phyloP scores from a whole-genome alignment of 2,329 filamentous ascomycete species.

The Epichloe elymi region DNA sequence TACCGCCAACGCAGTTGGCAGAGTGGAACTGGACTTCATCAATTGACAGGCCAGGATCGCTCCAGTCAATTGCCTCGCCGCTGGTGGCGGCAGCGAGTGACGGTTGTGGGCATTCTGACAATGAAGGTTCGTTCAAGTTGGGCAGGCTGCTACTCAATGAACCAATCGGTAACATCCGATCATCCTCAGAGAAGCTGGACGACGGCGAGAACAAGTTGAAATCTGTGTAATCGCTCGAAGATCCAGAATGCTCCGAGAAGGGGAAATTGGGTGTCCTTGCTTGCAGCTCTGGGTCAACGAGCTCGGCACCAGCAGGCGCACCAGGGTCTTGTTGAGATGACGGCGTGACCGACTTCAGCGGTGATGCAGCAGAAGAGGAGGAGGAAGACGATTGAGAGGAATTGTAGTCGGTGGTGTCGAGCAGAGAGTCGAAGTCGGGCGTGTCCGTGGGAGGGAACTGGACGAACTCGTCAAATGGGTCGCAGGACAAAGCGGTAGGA shows the following conservation, averaged over 20 bases:
- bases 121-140: constrained; percentile 5
- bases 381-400: constrained; percentile 22
- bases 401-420: constrained; percentile 28
- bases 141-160: constrained; percentile 5
- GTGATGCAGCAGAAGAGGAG: constrained; percentile 16
- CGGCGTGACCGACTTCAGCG: constrained; percentile 13
- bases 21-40: neutral
- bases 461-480: constrained; percentile 34
- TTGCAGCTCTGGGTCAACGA: constrained; percentile 3
- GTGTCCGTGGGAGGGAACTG: constrained; percentile 25
- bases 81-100: neutral
- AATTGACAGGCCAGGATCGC: neutral
- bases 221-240: constrained; percentile 32
- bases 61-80: neutral
- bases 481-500: constrained; percentile 9
- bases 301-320: constrained; percentile 6
- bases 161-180: constrained; percentile 23
- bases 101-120: constrained; percentile 3
- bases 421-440: constrained; percentile 33
- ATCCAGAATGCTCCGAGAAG: constrained; percentile 20
- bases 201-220: constrained; percentile 43
- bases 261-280: constrained; percentile 16
- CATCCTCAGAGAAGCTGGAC: constrained; percentile 35
- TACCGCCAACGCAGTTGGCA: neutral
- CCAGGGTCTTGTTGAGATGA: constrained; percentile 12